A percentile compares a stretch with the other conserved stretches of the same genome.
Evolutionary conservation across 1,139 yeast species (phyloP).

Genomic region (Sugiyamaella pinicola): DNA sequence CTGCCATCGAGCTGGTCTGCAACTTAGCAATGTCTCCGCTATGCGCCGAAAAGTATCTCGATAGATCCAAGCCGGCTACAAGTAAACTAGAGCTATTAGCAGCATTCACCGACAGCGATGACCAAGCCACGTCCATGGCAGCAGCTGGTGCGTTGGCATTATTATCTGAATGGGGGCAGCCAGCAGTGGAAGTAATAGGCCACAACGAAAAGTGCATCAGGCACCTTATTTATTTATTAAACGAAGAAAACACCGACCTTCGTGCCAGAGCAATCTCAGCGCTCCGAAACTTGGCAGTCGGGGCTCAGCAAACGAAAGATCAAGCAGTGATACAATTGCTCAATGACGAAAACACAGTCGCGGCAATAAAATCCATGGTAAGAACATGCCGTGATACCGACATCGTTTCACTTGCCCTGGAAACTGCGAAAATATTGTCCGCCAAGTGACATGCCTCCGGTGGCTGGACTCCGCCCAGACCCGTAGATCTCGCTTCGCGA

Average conservation of each 20-base stretch:
- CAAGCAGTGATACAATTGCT: constrained; percentile 3
- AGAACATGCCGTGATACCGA: constrained; percentile 13
- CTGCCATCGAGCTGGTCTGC: constrained; percentile 45
- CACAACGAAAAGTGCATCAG: constrained; percentile 6
- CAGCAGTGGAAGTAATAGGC: constrained; percentile 17
- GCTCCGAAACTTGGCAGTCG: constrained; percentile 10
- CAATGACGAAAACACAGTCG: not conserved
- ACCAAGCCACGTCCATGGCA: constrained; percentile 42
- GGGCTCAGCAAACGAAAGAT: constrained; percentile 8
- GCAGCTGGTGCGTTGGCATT: constrained; percentile 48
- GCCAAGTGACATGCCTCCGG: not conserved
- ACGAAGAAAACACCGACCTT: constrained; percentile 1
- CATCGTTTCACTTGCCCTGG: constrained; percentile 6
- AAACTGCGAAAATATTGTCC: constrained; percentile 3
- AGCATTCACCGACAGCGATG: constrained; percentile 41
- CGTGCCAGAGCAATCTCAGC: constrained; percentile 12
- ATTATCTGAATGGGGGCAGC: constrained; percentile 38
- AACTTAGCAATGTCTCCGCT: constrained; percentile 43
- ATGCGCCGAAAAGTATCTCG: constrained; percentile 45
- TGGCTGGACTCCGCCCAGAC: constrained; percentile 1
- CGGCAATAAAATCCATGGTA: constrained; percentile 12
- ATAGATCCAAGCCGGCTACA: constrained; percentile 35
- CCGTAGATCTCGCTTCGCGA: not conserved
- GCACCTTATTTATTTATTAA: constrained; percentile 7
- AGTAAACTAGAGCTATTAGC: constrained; percentile 39